These are phyloP conservation scores for Jacaranda mimosifolia DNA, from an alignment of 257 asterid genomes.

Conservation along the genomic window DNA sequence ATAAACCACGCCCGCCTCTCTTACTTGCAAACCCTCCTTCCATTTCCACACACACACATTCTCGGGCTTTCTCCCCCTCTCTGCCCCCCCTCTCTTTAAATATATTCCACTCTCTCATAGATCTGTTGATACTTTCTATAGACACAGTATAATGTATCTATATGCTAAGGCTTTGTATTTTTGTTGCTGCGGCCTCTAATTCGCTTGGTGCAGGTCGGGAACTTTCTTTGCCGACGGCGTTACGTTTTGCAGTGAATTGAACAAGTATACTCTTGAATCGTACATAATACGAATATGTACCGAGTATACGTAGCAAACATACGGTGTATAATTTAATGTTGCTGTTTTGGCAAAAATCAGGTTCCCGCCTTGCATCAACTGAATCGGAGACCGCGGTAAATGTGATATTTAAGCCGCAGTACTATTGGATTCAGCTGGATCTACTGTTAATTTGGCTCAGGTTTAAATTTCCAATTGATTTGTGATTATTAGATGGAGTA, in stretches of 20 bases:
- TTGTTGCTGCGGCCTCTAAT: constrained; percentile 64
- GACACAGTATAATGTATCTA: neutral
- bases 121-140: constrained; percentile 26
- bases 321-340: constrained; percentile 17
- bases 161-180: constrained; percentile 4
- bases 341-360: constrained; percentile 45
- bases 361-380: constrained; percentile 92
- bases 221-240: constrained; percentile 43
- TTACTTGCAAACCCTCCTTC: constrained; percentile 2
- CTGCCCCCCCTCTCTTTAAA: constrained; percentile 29
- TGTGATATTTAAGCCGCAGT: neutral
- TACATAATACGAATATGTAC: constrained; percentile 6
- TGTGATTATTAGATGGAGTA: neutral
- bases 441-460: constrained; percentile 38
- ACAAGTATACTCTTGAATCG: constrained; percentile 25
- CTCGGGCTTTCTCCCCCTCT: neutral
- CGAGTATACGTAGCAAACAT: neutral
- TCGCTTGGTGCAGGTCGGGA: constrained; percentile 93
- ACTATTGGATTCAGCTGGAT: constrained; percentile 40
- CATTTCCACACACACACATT: constrained; percentile 11
- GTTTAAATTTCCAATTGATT: neutral
- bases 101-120: constrained; percentile 13
- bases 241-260: constrained; percentile 12
- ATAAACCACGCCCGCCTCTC: constrained; percentile 40
- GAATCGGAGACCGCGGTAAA: constrained; percentile 77